These are phyloP conservation scores for Misopates orontium DNA, from an alignment of 257 asterid species.

Conservation along the genomic window DNA sequence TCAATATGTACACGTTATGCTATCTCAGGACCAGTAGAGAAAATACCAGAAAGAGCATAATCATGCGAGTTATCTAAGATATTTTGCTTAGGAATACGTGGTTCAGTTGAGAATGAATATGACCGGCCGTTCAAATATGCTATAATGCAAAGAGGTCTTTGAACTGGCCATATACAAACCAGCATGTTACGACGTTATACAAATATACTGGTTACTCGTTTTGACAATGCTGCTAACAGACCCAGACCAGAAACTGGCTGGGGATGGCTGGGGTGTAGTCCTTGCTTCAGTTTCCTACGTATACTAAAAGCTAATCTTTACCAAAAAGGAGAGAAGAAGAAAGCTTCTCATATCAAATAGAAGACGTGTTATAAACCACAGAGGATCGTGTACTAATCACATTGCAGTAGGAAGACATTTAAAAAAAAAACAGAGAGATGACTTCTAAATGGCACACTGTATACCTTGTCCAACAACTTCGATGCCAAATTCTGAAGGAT, in stretches of 20 bases:
- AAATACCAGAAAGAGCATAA: neutral
- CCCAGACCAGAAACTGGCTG: neutral
- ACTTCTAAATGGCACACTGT: conserved; percentile 24
- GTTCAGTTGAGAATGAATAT: too few relatives aligned
- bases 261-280: neutral
- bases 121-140: too few relatives aligned
- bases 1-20: neutral
- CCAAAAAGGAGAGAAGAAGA: neutral
- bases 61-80: neutral
- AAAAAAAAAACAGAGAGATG: neutral
- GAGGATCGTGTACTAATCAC: neutral
- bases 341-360: neutral
- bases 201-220: too few relatives aligned
- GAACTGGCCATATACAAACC: too few relatives aligned
- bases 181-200: too few relatives aligned
- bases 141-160: too few relatives aligned
- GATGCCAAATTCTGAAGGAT: conserved; percentile 83
- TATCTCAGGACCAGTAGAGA: neutral
- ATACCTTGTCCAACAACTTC: conserved; percentile 75
- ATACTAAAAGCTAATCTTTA: conserved; percentile 14
- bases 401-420: conserved; percentile 16
- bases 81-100: too few relatives aligned
- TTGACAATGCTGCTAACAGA: neutral
- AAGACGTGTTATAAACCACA: neutral
- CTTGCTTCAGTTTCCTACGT: neutral